Conservation (phyloP, 1,139 yeast genomes). For the Nakaseomyces glabratus region DNA sequence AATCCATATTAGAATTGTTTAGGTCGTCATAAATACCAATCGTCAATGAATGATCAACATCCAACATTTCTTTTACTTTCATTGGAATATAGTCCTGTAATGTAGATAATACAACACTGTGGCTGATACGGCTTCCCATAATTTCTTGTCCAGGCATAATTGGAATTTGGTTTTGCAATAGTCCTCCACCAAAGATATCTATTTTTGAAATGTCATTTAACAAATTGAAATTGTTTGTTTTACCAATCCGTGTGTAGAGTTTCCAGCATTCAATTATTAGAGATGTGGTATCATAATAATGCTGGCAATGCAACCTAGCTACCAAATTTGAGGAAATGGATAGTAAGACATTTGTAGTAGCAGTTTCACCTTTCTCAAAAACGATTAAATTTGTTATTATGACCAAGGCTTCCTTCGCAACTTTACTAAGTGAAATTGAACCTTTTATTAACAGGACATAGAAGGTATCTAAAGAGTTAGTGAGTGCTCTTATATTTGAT, state of each 20-base stretch:
- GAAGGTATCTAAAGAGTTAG: conserved; percentile 18
- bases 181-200: conserved; percentile 20
- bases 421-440: conserved; percentile 16
- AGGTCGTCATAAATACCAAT: no score
- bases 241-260: conserved; percentile 15
- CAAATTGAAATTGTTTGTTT: conserved; percentile 15
- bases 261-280: conserved; percentile 17
- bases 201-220: conserved; percentile 20
- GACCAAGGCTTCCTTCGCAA: conserved; percentile 12
- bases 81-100: no score
- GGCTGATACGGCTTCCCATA: no score
- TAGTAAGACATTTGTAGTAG: conserved; percentile 19
- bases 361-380: conserved; percentile 18
- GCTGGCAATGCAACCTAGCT: conserved; percentile 17
- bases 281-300: conserved; percentile 12
- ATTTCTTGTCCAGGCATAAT: conserved; percentile 15
- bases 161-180: conserved; percentile 17
- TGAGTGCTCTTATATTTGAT: conserved; percentile 16
- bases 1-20: no score
- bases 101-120: no score
- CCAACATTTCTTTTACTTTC: no score
- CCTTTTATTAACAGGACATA: conserved; percentile 18
- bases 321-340: conserved; percentile 18
- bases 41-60: conserved; percentile 13
- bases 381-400: conserved; percentile 13